Percentiles rank a stretch among this genome's conserved stretches.
These are phyloP conservation scores for Ganoderma boninense DNA, from an alignment of 1,284 basidiomycete genomes.

Conservation along the genomic window DNA sequence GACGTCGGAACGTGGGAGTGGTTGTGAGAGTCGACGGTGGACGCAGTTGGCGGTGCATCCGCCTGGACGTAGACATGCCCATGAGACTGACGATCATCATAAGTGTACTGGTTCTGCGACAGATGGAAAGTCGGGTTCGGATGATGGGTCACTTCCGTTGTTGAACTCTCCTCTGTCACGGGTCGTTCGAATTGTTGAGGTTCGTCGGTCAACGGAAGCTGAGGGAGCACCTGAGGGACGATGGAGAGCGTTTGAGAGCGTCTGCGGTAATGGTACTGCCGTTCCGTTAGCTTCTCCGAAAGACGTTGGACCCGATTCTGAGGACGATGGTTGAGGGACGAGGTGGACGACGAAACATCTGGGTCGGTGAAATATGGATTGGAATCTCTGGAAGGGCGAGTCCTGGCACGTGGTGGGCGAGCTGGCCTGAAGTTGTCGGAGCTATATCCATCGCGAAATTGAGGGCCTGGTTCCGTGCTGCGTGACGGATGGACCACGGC, in stretches of 20 bases:
- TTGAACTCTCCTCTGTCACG: conserved; percentile 19
- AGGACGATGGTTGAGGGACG: conserved; percentile 23
- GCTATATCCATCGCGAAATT: conserved; percentile 37
- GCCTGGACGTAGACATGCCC: conserved; percentile 36
- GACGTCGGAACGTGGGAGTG: conserved; percentile 30
- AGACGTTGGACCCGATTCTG: conserved; percentile 25
- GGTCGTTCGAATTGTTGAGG: conserved; percentile 9
- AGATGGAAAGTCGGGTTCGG: conserved; percentile 20
- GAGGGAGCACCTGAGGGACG: conserved; percentile 23
- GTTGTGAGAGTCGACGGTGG: conserved; percentile 26
- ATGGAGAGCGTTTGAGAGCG: conserved; percentile 39
- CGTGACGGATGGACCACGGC: conserved; percentile 24
- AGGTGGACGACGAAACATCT: conserved; percentile 29
- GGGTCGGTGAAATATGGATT: conserved; percentile 39
- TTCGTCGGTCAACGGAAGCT: conserved; percentile 10
- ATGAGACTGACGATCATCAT: conserved; percentile 44
- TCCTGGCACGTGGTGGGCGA: conserved; percentile 37
- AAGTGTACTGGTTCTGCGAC: conserved; percentile 38
- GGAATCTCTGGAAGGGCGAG: conserved; percentile 34
- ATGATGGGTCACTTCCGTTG: conserved; percentile 9
- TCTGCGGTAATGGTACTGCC: conserved; percentile 39
- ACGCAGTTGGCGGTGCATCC: conserved; percentile 21
- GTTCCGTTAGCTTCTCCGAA: conserved; percentile 25
- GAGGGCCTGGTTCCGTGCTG: conserved; percentile 29
- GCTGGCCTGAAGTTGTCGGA: conserved; percentile 36